Percentiles rank a stretch among this genome's conserved stretches.
Conservation (phyloP, 106 monocot genomes). For the Dendrobium nobile region DNA sequence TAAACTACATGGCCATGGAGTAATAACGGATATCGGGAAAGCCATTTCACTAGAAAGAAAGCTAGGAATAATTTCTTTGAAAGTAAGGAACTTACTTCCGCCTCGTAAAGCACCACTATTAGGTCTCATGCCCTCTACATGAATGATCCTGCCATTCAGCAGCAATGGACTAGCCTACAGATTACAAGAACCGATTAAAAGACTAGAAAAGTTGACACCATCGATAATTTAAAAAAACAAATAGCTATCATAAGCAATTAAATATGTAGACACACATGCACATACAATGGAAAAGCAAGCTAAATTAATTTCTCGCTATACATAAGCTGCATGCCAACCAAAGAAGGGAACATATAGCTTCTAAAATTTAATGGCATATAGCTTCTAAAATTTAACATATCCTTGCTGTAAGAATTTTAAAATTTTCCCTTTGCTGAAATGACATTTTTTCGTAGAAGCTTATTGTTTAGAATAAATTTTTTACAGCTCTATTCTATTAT, state of each 20-base stretch:
- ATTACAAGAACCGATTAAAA: not conserved
- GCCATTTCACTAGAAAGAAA: not conserved
- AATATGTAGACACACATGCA: too few species aligned
- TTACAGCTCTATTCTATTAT: not conserved
- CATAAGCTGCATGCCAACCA: too few species aligned
- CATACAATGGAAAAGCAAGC: too few species aligned
- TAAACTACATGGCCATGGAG: not conserved
- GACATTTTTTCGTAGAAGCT: not conserved
- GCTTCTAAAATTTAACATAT: too few species aligned
- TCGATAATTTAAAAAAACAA: not conserved
- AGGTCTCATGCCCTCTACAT: slow-evolving; percentile 57
- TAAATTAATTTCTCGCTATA: too few species aligned
- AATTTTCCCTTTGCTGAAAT: not conserved
- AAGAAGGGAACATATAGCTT: too few species aligned
- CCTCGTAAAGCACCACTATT: slow-evolving; percentile 32
- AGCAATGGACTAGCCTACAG: slow-evolving; percentile 48
- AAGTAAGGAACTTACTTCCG: slow-evolving; percentile 38
- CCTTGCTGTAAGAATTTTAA: not conserved
- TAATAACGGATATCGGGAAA: not conserved
- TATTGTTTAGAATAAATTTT: not conserved
- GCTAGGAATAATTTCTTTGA: not conserved
- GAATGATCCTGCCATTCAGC: slow-evolving; percentile 40
- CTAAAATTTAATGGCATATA: too few species aligned
- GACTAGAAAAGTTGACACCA: not conserved
- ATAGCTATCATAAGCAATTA: too few species aligned